Conservation (phyloP, 768 basidiomycete species). For the Auricularia sp. region DNA sequence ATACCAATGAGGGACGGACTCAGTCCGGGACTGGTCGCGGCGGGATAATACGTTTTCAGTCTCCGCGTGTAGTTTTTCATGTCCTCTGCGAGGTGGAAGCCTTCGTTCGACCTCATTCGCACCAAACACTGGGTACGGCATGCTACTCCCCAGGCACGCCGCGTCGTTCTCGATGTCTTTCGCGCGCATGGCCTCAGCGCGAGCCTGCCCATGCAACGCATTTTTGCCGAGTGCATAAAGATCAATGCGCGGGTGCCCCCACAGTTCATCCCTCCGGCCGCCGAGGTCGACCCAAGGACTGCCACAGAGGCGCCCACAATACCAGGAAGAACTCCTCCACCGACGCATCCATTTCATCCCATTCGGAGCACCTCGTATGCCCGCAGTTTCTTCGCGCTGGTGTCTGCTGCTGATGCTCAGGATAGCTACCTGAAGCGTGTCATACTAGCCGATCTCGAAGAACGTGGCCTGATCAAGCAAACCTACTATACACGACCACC, state of each 20-base stretch:
- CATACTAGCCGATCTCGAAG: background rate
- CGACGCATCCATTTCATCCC: background rate
- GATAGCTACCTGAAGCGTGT: background rate
- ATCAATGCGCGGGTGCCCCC: background rate
- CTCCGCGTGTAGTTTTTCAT: background rate
- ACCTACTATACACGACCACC: background rate
- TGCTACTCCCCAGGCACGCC: background rate
- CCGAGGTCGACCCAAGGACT: background rate
- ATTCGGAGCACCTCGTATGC: background rate
- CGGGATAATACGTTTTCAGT: background rate
- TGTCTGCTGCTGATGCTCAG: background rate
- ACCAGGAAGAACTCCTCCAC: background rate
- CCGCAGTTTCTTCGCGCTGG: background rate
- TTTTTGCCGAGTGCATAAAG: background rate
- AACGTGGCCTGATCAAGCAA: background rate
- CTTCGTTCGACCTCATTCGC: background rate
- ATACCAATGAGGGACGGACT: background rate
- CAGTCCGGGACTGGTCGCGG: background rate
- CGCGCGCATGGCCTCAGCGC: background rate
- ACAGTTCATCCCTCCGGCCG: background rate
- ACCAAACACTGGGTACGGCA: background rate
- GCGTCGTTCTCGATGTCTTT: background rate
- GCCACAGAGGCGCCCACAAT: background rate
- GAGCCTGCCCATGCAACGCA: background rate
- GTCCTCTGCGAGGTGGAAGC: background rate